Conservation (phyloP, 2,329 filamentous ascomycete species). For the Diplodia corticola region DNA sequence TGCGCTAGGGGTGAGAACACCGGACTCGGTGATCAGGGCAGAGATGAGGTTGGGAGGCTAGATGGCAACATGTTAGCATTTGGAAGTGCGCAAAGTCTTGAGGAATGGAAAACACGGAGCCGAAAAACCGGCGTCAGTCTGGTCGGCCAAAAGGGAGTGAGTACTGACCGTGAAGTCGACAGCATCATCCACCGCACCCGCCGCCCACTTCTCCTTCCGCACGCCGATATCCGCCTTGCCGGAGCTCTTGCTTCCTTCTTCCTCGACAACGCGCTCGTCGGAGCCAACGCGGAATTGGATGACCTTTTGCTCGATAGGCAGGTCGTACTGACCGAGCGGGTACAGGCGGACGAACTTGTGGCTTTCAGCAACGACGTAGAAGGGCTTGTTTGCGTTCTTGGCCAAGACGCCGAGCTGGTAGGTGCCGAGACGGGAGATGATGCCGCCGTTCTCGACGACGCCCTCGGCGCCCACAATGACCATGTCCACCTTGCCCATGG, state of each 20-base stretch:
- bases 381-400: conserved; percentile 68
- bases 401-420: conserved; percentile 86
- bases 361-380: conserved; percentile 91
- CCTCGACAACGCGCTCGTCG: conserved; percentile 26
- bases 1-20: conserved; percentile 68
- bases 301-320: conserved; percentile 77
- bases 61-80: not conserved
- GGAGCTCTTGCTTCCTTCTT: conserved; percentile 18
- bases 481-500: conserved; percentile 71
- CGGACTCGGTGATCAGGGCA: conserved; percentile 74
- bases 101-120: not conserved
- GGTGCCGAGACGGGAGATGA: conserved; percentile 83
- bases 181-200: conserved; percentile 43
- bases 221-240: conserved; percentile 15
- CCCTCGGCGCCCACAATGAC: conserved; percentile 73
- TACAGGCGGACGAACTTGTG: conserved; percentile 95
- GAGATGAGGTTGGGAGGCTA: conserved; percentile 69
- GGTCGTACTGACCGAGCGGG: conserved; percentile 76
- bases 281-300: conserved; percentile 68
- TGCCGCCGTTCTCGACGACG: conserved; percentile 89
- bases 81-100: not conserved
- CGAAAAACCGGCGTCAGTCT: not conserved
- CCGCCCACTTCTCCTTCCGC: conserved; percentile 27
- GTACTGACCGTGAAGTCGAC: conserved; percentile 69
- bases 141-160: not conserved